A percentile compares a stretch with the other conserved stretches of the same genome.
These are phyloP conservation scores for Penicillium flavigenum DNA, from an alignment of 495 filamentous ascomycete genomes.

Conservation along the genomic window DNA sequence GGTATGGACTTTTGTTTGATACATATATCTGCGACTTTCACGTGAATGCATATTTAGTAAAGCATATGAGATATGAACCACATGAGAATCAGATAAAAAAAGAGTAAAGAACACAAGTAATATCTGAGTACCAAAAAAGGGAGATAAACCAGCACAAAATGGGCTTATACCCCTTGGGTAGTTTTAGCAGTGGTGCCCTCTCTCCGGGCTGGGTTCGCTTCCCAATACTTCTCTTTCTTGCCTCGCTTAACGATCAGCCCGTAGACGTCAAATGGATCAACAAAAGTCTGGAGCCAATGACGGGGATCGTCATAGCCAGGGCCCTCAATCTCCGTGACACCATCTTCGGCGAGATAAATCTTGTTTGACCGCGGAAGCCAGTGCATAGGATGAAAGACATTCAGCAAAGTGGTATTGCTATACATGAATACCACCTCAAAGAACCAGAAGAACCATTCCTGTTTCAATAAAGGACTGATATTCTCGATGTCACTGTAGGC, in stretches of 20 bases:
- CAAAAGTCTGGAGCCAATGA: conserved; percentile 50
- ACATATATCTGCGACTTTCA: neutral
- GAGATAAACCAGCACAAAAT: neutral
- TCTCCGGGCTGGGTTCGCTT: conserved; percentile 24
- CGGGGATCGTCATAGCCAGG: conserved; percentile 62
- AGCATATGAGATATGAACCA: neutral
- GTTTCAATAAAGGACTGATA: conserved; percentile 55
- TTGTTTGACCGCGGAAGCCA: conserved; percentile 63
- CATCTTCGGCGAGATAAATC: conserved; percentile 63
- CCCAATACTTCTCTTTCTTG: conserved; percentile 56
- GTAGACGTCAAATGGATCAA: conserved; percentile 68
- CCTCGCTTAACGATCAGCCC: conserved; percentile 55
- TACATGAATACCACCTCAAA: conserved; percentile 69
- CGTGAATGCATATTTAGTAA: neutral
- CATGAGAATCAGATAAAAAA: neutral
- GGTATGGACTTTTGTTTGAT: neutral
- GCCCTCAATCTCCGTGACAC: conserved; percentile 62
- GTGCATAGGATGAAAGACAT: conserved; percentile 59
- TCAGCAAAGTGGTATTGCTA: conserved; percentile 58
- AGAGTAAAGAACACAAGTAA: neutral
- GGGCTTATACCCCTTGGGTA: neutral
- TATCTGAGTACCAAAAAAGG: neutral
- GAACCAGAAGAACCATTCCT: conserved; percentile 73
- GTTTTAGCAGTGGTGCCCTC: neutral
- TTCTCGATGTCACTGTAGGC: conserved; percentile 35